phyloP scores from a whole-genome alignment of 73 alveolate genomes.

The Symbiodinium natans region DNA sequence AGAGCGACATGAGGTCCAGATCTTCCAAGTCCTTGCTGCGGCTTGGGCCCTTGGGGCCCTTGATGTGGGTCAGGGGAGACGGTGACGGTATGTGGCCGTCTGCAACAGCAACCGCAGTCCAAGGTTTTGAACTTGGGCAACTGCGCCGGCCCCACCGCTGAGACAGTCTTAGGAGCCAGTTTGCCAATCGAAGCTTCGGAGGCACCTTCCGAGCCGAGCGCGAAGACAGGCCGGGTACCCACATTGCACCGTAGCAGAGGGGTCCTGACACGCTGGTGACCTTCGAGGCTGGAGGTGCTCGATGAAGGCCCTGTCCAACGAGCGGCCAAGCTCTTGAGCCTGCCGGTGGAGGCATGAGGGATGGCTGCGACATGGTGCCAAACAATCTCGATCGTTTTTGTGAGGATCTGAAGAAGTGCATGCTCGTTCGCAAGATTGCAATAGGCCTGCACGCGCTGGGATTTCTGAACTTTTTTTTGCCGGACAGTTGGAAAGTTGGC shows the following conservation, averaged over 20 bases:
- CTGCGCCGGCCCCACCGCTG: constrained; percentile 14
- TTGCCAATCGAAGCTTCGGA: no score
- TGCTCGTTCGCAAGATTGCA: constrained; percentile 75
- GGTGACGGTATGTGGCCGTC: not conserved
- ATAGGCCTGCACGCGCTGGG: constrained; percentile 3
- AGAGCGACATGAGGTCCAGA: not conserved
- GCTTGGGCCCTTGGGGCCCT: not conserved
- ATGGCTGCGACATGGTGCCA: not conserved
- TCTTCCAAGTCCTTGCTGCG: constrained; percentile 47
- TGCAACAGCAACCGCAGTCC: not conserved
- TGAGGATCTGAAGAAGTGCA: constrained; percentile 90
- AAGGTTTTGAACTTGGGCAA: constrained; percentile 64
- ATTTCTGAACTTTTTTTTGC: no score
- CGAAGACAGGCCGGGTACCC: not conserved
- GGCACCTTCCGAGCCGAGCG: not conserved
- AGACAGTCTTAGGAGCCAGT: not conserved
- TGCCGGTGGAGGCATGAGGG: constrained; percentile 1
- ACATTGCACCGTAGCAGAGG: no score
- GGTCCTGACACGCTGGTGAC: no score
- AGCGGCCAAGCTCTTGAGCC: constrained; percentile 22
- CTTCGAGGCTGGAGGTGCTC: constrained; percentile 7
- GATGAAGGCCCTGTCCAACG: constrained; percentile 42
- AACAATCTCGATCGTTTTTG: not conserved
- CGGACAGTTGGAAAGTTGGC: not conserved
- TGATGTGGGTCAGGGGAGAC: not conserved